Evolutionary conservation across 352 stramenopile species (phyloP), one percentile per base, ranked within the genome.

Genomic region (Phytophthora citrophthora): DNA sequence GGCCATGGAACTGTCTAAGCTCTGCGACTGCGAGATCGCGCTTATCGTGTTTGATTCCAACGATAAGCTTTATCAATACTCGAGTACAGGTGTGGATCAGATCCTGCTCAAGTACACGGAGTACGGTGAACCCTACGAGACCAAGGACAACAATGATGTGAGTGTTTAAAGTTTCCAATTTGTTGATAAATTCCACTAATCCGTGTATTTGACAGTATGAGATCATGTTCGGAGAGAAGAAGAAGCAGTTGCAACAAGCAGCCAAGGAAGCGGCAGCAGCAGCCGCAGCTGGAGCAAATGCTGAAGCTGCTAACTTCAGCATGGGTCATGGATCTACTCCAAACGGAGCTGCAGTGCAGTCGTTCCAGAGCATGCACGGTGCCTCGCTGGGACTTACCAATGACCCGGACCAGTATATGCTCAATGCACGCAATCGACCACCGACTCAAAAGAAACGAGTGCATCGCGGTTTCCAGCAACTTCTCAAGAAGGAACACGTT

Each of bases 31-130:
- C 54, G 81, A 94, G 69, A 93, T 94, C 64, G 86, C 86, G 24
- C 68, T 94, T 27, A 93, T 94, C 63, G 86, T 94, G 20, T 94
- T 94, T 61, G 86, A 94, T 66, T 92, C 86, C 55, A 94, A 94
- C 63, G 81, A 93, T 47, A 94, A 94, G 55, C 69, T 94, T 6
- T 91, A 90, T 51, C 86, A 94, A 52, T 94, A 94, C 68, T 89
- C 83, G 59, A 94, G 86, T 60, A 89, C 78, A 5, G 76, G 83
- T 46, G 86, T 94, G 15, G 86, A 94, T 50, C 83, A 93, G 64
- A 94, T 94, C 52, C 45, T 94, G 52, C 81, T 94, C 47, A 93
- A 93, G 67, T 94, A 94, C 62, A 94, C 86, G 15, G 86, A 94
- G 68, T 94, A 93, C 54, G 82, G 80, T 38, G 83, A 94, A 54